Base-by-base conservation (phyloP, 2,329 filamentous ascomycete genomes). In the Emergomyces orientalis region DNA sequence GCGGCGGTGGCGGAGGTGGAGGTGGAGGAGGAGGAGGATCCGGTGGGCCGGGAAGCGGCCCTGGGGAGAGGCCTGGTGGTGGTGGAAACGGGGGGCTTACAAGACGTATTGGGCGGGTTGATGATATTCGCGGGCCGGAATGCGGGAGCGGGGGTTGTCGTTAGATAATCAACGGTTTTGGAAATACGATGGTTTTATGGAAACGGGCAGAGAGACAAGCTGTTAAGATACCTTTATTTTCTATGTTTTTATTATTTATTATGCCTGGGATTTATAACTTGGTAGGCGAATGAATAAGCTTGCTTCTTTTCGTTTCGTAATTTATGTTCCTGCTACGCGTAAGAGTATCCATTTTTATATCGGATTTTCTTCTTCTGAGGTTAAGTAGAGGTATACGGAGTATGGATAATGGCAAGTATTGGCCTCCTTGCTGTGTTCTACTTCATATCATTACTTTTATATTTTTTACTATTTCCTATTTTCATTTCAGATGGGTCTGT, bases 61-160 rank as follows among this genome's bases (percentile, higher is more conserved):
- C 41, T 34, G 41, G 57, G 8, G 49, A 47, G 57, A 49, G 17
- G 19, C 70, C 71, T 32, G 67, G 70, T 22, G 65, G 67, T 47
- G 67, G 68, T 7, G 64, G 63, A 19, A 64, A 67, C 17, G 64
- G 71, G 32, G 72, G 72, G 27, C 61, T 66, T 27, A 70, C 72
- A 39, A 77, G 73, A 63, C 75, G 73, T 57, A 71, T 81, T 65
- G 78, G 79, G 13, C 73, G 74, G 22, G 74, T 81, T 27, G 77
- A 80, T 67, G 79, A 81, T 74, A 72, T 81, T 60, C 73, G 78
- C 34, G 78, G 72, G 8, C 77, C 78, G n/a, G 78, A 80, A 66
- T 80, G 79, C 66, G 72, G 73, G 55, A 78, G 79, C 66, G 72
- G 73, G 52, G 78, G 78, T 61, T 79, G 78, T 70, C 68, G 70